These are phyloP conservation scores for Sphenostylis stenocarpa DNA, from an alignment of 306 rosid genomes.

Conservation along the genomic window DNA sequence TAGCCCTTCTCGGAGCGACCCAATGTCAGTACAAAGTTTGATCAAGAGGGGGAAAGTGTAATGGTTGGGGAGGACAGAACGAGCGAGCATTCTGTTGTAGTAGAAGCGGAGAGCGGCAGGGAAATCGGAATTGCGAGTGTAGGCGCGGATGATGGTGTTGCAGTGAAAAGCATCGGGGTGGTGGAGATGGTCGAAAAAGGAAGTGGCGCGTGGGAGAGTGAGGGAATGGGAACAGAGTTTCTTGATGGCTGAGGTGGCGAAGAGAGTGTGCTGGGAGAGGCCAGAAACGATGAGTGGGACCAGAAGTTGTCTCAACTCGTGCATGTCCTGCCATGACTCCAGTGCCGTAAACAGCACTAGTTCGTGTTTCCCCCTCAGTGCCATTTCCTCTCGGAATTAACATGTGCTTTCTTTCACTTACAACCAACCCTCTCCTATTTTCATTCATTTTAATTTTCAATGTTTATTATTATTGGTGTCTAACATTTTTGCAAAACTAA, in stretches of 20 bases:
- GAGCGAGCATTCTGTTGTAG: slow-evolving; percentile 46
- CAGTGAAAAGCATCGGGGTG: slow-evolving; percentile 58
- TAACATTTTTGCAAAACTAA: too few species aligned
- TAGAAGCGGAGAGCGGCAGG: slow-evolving; percentile 43
- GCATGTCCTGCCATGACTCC: slow-evolving; percentile 45
- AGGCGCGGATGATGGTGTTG: slow-evolving; percentile 58
- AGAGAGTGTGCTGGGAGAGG: slow-evolving; percentile 47
- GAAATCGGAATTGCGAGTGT: slow-evolving; percentile 33
- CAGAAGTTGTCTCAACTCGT: slow-evolving; percentile 44
- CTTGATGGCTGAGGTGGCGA: slow-evolving; percentile 50
- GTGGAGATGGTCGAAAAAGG: slow-evolving; percentile 40
- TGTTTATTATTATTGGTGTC: too few species aligned
- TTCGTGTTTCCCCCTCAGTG: not conserved
- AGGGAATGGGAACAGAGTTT: slow-evolving; percentile 48
- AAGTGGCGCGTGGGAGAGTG: slow-evolving; percentile 38
- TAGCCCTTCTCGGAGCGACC: slow-evolving; percentile 36
- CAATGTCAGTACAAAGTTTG: slow-evolving; percentile 40
- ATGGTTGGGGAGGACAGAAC: slow-evolving; percentile 47
- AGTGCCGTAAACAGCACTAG: slow-evolving; percentile 5
- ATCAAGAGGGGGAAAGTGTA: slow-evolving; percentile 64
- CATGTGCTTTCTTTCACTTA: not conserved
- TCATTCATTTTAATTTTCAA: too few species aligned
- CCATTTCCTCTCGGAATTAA: not conserved
- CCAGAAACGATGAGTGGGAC: slow-evolving; percentile 47
- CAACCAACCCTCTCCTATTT: too few species aligned